Evolutionary conservation across 2,329 filamentous ascomycete genomes (phyloP).

Genomic region (Talaromyces sp.): DNA sequence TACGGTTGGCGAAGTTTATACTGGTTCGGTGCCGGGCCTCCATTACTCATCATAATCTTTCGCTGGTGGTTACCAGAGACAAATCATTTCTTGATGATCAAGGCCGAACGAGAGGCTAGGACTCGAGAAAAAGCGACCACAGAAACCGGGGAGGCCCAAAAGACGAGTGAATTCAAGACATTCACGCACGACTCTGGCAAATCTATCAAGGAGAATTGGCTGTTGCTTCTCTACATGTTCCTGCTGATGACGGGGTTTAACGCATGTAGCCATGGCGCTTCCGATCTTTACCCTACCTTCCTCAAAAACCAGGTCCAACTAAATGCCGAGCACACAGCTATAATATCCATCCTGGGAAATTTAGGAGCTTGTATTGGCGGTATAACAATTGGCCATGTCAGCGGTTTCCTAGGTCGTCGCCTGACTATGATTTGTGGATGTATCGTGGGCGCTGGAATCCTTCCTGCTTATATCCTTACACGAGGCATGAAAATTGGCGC

Average conservation of each 20-base stretch:
- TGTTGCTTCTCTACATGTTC: slow-evolving; percentile 37
- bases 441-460: slow-evolving; percentile 33
- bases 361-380: slow-evolving; percentile 36
- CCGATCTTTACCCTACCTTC: slow-evolving; percentile 43
- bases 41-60: slow-evolving; percentile 59
- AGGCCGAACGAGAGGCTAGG: slow-evolving; percentile 24
- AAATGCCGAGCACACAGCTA: slow-evolving; percentile 29
- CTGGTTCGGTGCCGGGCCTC: slow-evolving; percentile 39
- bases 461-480: slow-evolving; percentile 35
- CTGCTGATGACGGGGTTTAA: slow-evolving; percentile 38
- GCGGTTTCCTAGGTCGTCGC: slow-evolving; percentile 35
- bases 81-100: slow-evolving; percentile 53
- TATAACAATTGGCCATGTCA: slow-evolving; percentile 35
- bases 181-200: slow-evolving; percentile 22
- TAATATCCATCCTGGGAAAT: slow-evolving; percentile 35
- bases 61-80: slow-evolving; percentile 74
- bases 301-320: slow-evolving; percentile 37
- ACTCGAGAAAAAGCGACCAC: neutral
- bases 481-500: slow-evolving; percentile 32
- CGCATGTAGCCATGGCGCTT: slow-evolving; percentile 34
- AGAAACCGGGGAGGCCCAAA: neutral
- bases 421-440: slow-evolving; percentile 34
- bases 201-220: slow-evolving; percentile 33
- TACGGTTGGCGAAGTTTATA: slow-evolving; percentile 37
- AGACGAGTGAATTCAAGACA: slow-evolving; percentile 15